Conservation (phyloP, 108 stramenopile species). For the Stephanodiscus minutulus region DNA sequence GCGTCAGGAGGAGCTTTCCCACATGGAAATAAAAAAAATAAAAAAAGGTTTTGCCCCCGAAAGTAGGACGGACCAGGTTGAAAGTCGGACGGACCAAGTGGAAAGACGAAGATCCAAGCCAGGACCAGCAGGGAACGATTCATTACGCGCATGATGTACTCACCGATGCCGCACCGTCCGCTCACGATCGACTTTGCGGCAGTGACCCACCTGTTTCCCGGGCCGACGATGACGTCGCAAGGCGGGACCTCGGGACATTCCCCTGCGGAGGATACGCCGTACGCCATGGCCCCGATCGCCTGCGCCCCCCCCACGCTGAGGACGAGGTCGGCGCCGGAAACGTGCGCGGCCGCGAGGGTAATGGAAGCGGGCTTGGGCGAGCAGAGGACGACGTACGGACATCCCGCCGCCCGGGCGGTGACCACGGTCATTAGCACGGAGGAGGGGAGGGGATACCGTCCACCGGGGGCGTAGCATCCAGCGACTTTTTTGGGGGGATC, state of each 20-base stretch:
- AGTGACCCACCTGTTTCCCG: conserved; percentile 99
- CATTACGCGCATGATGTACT: too few species aligned
- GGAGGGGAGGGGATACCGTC: conserved; percentile 96
- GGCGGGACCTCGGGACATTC: conserved; percentile 54
- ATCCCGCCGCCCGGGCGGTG: conserved; percentile 96
- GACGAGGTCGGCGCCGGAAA: conserved; percentile 87
- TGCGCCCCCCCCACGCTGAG: conserved; percentile 95
- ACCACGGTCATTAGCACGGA: conserved; percentile 98
- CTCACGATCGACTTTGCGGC: conserved; percentile 95
- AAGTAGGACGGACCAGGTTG: too few species aligned
- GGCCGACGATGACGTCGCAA: conserved; percentile 98
- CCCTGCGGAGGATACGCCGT: too few species aligned
- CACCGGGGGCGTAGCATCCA: conserved; percentile 99
- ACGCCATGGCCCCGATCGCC: conserved; percentile 94
- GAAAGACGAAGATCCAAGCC: too few species aligned
- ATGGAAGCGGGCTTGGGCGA: conserved; percentile 91
- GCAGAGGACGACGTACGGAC: conserved; percentile 88
- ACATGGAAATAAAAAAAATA: too few species aligned
- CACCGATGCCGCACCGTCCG: conserved; percentile 95
- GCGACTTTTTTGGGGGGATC: conserved; percentile 57
- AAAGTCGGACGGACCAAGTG: too few species aligned
- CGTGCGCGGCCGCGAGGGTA: conserved; percentile 92
- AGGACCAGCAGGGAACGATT: too few species aligned
- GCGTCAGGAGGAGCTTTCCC: too few species aligned
- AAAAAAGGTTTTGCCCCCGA: too few species aligned